Base-by-base conservation (phyloP, 345 rosid genomes). In the Lepidium africanum region DNA sequence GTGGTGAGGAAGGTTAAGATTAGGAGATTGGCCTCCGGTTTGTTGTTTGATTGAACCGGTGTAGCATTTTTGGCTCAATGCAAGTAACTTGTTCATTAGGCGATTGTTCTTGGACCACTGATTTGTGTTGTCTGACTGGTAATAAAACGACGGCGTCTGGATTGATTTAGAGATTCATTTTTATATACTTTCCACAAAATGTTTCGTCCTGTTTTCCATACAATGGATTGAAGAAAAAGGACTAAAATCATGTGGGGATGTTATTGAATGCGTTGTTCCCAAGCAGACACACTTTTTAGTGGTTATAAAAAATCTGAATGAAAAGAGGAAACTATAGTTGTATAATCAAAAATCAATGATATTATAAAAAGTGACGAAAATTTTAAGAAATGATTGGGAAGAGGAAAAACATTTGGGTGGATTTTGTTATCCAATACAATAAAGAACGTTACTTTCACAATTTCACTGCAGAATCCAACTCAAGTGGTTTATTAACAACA, bases 301-400 rank as follows among this genome's bases (percentile, higher is more conserved):
- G 9, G n/a, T 39, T 12, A 9, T 53, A 37, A 15, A 23, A 50
- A 46, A 3, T 36, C 33, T 48, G 25, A 39, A 60, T 32, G 30
- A 2, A 54, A 54, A 52, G n/a, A 45, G 54, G 40, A 33, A 62
- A 42, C 32, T 23, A 17, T 12, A 19, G 50, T 38, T 52, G 52
- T 37, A 41, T 70, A 70, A 52, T 61, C 7, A 41, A 63, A 32
- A 12, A 14, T 43, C 47, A 71, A 43, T 53, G 62, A 54, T 63
- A 52, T 11, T 43, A 33, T 25, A 42, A 6, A 51, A 52, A 70
- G 19, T 5, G 33, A 41, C 14, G 30, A 39, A 35, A 45, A 45
- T 37, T 25, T 2, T 45, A 63, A 63, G 70, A 71, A 71, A 63
- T 71, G 70, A 63, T 71, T 71, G 70, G 64, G 42, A 63, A 72